Evolutionary conservation across 108 stramenopile genomes (phyloP).

Genomic region (Pseudonitzschia multistriata): DNA sequence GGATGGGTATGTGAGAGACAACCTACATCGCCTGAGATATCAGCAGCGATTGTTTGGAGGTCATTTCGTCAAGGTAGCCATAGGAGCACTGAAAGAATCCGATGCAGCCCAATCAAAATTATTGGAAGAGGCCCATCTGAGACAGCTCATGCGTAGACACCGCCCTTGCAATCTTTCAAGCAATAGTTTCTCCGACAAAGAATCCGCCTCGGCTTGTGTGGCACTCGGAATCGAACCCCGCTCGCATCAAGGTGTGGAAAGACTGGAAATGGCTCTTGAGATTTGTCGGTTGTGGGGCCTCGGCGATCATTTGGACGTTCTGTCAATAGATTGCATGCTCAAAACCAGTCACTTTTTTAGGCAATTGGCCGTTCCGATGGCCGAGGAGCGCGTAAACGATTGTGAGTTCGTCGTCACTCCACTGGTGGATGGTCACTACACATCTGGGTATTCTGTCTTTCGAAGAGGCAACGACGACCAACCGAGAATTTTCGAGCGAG

Average conservation of each 20-base stretch:
- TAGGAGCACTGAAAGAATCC: conserved; percentile 14
- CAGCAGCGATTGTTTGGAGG: conserved; percentile 1
- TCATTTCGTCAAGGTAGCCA: conserved; percentile 2
- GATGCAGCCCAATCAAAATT: background rate
- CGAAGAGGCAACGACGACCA: background rate
- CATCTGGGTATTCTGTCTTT: conserved; percentile 11
- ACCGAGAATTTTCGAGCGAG: background rate
- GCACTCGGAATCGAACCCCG: background rate
- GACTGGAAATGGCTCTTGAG: background rate
- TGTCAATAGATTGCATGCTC: conserved; percentile 6
- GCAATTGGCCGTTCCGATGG: background rate
- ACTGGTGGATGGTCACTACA: background rate
- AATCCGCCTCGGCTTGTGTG: background rate
- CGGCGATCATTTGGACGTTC: background rate
- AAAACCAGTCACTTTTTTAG: background rate
- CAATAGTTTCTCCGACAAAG: background rate
- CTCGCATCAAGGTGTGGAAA: background rate
- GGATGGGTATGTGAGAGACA: conserved; percentile 2
- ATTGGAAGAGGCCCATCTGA: conserved; percentile 1
- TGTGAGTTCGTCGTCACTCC: background rate
- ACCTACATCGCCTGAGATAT: background rate
- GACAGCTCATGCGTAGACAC: background rate
- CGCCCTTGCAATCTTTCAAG: background rate
- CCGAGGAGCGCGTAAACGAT: background rate
- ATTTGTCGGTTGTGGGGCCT: conserved; percentile 14